Evolutionary conservation across 805 yeast species (phyloP).

Genomic region (Kluyveromyces lactis): DNA sequence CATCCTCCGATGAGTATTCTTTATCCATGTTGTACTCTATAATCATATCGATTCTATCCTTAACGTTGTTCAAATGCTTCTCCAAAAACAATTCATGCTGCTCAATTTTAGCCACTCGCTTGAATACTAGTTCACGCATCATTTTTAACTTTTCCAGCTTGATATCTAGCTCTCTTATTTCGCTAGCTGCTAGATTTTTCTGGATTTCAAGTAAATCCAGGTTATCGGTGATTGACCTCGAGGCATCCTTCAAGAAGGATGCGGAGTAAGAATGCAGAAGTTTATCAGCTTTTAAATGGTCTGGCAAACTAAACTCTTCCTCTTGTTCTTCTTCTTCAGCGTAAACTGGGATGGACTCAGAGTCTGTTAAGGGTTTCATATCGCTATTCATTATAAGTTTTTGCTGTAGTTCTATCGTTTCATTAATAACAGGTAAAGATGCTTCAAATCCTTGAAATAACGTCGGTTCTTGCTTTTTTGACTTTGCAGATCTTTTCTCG

Average conservation of each 20-base stretch:
- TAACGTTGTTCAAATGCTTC: conserved; percentile 36
- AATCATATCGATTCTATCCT: conserved; percentile 36
- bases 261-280: conserved; percentile 37
- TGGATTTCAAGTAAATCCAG: conserved; percentile 52
- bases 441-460: conserved; percentile 67
- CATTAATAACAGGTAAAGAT: conserved; percentile 42
- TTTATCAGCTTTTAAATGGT: conserved; percentile 34
- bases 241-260: conserved; percentile 30
- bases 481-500: conserved; percentile 8
- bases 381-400: conserved; percentile 16
- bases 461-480: conserved; percentile 33
- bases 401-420: conserved; percentile 28
- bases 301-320: conserved; percentile 28
- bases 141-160: conserved; percentile 44
- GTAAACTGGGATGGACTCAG: conserved; percentile 5
- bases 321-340: conserved; percentile 20
- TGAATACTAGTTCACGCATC: conserved; percentile 46
- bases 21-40: conserved; percentile 32
- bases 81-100: conserved; percentile 52
- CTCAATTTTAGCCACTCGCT: conserved; percentile 52
- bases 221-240: conserved; percentile 35
- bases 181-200: conserved; percentile 55
- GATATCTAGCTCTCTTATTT: conserved; percentile 54
- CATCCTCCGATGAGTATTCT: conserved; percentile 15
- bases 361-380: conserved; percentile 13